Evolutionary conservation across 75 land plant genomes (phyloP).

Genomic region (Ceratopteris richardii): DNA sequence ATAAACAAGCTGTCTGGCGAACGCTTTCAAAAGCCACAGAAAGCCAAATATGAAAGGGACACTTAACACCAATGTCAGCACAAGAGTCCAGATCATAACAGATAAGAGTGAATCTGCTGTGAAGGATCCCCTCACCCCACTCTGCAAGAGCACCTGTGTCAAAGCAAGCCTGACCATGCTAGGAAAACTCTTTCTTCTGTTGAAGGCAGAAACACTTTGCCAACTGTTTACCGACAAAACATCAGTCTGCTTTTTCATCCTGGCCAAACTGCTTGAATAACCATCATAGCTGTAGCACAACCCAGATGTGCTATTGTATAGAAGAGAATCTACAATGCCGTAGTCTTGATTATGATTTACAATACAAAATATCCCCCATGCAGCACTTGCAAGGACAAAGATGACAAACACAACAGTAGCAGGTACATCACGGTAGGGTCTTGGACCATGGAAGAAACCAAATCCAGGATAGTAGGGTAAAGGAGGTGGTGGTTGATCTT

Average conservation of each 20-base stretch:
- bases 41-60: conserved; percentile 44
- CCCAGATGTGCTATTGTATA: conserved; percentile 25
- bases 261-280: background rate
- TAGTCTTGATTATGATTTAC: conserved; percentile 43
- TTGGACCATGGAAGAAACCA: conserved; percentile 47
- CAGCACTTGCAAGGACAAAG: conserved; percentile 47
- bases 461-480: conserved; percentile 32
- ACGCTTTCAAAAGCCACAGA: conserved; percentile 49
- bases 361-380: conserved; percentile 57
- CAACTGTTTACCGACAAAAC: background rate
- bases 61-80: conserved; percentile 49
- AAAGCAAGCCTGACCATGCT: background rate
- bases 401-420: conserved; percentile 54
- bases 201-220: background rate
- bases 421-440: conserved; percentile 59
- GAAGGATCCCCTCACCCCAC: conserved; percentile 7
- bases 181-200: background rate
- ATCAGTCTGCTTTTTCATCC: background rate
- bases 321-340: conserved; percentile 23
- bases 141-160: background rate
- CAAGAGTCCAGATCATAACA: conserved; percentile 45
- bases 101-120: background rate
- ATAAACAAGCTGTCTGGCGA: conserved; percentile 78
- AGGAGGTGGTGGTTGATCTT: background rate
- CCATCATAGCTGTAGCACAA: conserved; percentile 26